Percentiles rank a stretch among this genome's conserved stretches.
Evolutionary conservation across 371 early-diverging fungal genomes (phyloP).

Genomic region (Blastocladiella emersonii): DNA sequence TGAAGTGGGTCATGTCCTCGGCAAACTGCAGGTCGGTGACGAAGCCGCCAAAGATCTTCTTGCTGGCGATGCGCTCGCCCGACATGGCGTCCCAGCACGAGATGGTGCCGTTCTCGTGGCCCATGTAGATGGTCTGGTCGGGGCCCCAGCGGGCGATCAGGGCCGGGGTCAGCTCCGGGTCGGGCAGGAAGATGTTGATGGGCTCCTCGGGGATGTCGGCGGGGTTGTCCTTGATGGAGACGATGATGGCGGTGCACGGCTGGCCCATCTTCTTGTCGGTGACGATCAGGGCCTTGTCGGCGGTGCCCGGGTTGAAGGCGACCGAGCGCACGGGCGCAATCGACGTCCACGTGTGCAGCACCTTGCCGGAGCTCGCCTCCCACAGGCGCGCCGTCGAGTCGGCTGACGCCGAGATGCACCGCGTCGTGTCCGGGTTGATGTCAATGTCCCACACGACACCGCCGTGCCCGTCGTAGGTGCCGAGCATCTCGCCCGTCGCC

Average conservation of each 20-base stretch:
- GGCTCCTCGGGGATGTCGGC: conserved; percentile 50
- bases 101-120: conserved; percentile 85
- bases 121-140: conserved; percentile 79
- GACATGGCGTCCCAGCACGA: conserved; percentile 60
- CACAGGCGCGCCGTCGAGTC: conserved; percentile 90
- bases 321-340: conserved; percentile 87
- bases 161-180: conserved; percentile 58
- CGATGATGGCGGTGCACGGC: conserved; percentile 66
- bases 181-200: conserved; percentile 42
- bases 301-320: conserved; percentile 69
- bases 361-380: conserved; percentile 87
- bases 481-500: conserved; percentile 94
- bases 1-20: conserved; percentile 85
- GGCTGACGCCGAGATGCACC: conserved; percentile 84
- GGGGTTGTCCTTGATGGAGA: conserved; percentile 51
- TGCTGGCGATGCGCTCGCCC: conserved; percentile 3
- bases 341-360: conserved; percentile 76
- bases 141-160: conserved; percentile 87
- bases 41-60: conserved; percentile 38
- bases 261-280: conserved; percentile 95
- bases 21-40: conserved; percentile 93
- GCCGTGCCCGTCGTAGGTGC: conserved; percentile 86
- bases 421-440: conserved; percentile 66
- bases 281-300: conserved; percentile 70
- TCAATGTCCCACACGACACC: conserved; percentile 94